phyloP scores from a whole-genome alignment of 2,329 filamentous ascomycete species.

The Onygenales sp. region DNA sequence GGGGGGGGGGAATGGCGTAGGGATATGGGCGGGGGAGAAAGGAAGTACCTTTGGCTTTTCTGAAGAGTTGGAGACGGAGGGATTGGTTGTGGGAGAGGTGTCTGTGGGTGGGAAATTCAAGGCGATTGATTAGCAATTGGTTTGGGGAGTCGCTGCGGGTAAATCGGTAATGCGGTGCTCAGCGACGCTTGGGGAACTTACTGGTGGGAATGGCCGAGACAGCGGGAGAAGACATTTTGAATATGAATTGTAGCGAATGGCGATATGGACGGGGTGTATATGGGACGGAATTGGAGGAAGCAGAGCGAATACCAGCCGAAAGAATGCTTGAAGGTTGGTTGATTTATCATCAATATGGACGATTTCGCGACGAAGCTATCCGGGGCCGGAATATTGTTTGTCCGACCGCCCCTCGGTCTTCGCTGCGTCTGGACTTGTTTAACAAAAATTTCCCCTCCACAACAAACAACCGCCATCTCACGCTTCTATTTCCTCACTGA shows the following conservation, averaged over 20 bases:
- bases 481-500: too few relatives aligned
- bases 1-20: too few relatives aligned
- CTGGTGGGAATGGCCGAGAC: background rate
- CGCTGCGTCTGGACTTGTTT: too few relatives aligned
- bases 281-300: background rate
- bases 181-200: background rate
- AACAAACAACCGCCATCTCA: too few relatives aligned
- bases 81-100: slow-evolving; percentile 2
- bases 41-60: slow-evolving; percentile 28
- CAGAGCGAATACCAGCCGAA: background rate
- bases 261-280: background rate
- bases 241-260: background rate
- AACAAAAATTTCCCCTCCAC: too few relatives aligned
- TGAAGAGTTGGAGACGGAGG: background rate
- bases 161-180: background rate
- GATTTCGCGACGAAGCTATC: too few relatives aligned
- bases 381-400: too few relatives aligned
- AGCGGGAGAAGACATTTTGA: slow-evolving; percentile 3
- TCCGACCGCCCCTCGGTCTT: too few relatives aligned
- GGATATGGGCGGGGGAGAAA: background rate
- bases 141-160: background rate
- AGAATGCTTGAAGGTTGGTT: too few relatives aligned
- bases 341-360: too few relatives aligned
- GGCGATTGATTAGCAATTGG: slow-evolving; percentile 21
- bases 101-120: background rate